Evolutionary conservation across 257 asterid genomes (phyloP), one percentile per base, ranked within the genome.

Genomic region (Przewalskia tangutica): DNA sequence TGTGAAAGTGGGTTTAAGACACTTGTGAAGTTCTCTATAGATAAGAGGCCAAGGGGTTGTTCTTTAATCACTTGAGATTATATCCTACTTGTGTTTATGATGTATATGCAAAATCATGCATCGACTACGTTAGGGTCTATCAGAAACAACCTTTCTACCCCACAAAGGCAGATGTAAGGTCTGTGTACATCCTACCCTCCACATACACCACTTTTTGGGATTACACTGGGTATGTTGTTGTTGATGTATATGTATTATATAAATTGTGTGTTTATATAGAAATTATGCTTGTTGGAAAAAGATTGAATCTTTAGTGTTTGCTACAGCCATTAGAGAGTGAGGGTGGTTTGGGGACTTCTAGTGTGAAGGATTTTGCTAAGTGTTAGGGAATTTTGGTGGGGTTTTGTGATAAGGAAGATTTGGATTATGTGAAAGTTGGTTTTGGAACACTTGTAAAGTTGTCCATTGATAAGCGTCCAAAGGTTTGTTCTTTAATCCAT

Each of bases 31-130:
- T 89, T 86, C 70, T 91, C 98, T 14, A 82, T 88, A 20, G 98
- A 93, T 86, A 93, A 88, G 90, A 91, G 98, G 6, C 98, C 98
- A 1, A 95, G 94, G 98, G 99, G 93, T 32, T 20, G 84, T 76
- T 11, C 40, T 17, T 46, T 38, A 32, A 62, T 13, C 56, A 8
- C 53, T 50, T 5, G 14, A 27, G 32, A 27, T 27, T 27, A 27
- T 27, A 27, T 27, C 32, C 32, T 27, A 27, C 32, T 27, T 53
- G 58, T 16, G 5, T 53, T 12, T 53, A 27, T 27, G 18, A 38
- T 38, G 4, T 17, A 13, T 53, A 53, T 53, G 58, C 8, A 51
- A 3, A 1, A 13, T 16, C 32, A 0, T 27, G 32, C 32, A 27
- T 27, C 32, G 32, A 27, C 32, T 27, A 27, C 32, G 32, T 27